phyloP scores from a whole-genome alignment of 257 asterid genomes.

The Ophiorrhiza pumila region DNA sequence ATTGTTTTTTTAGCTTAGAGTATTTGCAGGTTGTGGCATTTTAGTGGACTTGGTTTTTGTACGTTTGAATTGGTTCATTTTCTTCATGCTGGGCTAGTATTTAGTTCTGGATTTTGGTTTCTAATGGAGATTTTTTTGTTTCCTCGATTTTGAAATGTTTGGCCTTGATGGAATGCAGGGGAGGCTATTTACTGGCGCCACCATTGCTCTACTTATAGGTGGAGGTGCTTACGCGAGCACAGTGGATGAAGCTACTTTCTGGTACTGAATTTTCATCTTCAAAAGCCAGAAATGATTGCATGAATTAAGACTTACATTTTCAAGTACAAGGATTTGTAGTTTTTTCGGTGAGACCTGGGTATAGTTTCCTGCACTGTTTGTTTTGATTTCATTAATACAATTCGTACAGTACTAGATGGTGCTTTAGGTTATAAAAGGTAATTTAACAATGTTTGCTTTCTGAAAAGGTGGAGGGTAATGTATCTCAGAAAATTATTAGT shows the following conservation, averaged over 20 bases:
- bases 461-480: background rate
- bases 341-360: background rate
- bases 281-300: background rate
- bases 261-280: slow-evolving; percentile 40
- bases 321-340: background rate
- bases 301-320: no score
- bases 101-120: background rate
- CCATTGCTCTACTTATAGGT: slow-evolving; percentile 80
- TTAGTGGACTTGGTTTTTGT: background rate
- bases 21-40: background rate
- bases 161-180: slow-evolving; percentile 58
- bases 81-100: slow-evolving; percentile 5
- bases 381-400: background rate
- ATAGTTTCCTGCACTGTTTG: background rate
- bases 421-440: background rate
- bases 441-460: background rate
- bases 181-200: slow-evolving; percentile 76
- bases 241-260: slow-evolving; percentile 97
- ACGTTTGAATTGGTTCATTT: background rate
- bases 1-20: background rate
- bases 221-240: slow-evolving; percentile 99
- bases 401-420: background rate
- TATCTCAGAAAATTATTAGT: background rate
- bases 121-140: no score
- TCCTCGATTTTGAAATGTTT: background rate